Base-by-base conservation (phyloP, 192 early-diverging fungal genomes). In the Backusella westeae region DNA sequence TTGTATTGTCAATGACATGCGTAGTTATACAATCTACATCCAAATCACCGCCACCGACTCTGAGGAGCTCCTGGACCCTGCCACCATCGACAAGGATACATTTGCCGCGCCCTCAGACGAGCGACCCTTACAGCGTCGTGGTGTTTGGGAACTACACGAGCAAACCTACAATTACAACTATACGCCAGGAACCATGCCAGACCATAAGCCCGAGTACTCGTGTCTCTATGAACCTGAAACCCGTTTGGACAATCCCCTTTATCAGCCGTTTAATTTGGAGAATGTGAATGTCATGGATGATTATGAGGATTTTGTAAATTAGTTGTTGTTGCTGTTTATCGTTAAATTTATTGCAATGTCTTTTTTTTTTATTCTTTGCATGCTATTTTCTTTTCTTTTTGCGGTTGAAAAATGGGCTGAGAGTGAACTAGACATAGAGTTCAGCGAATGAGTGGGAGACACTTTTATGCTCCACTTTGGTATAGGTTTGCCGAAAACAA, bases 71-170 rank as follows among this genome's bases (percentile, higher is more conserved):
- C 85, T 88, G 17, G 75, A 78, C 19, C 71, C 78, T 75, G 44
- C 67, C 10, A 44, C 69, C 0, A 67, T 82, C 14, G 82, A 82
- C 46, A 84, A 49, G 32, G 71, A 73, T 3, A 10, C 63, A 34
- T 26, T n/a, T 12, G 29, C 56, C 49, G 44, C 34, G 2, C 53
- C 56, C 34, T 56, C 35, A 75, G 71, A 39, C 67, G 26, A 36
- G 10, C 36, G 14, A 17, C 82, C 82, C 6, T 72, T 82, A 70
- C 75, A 82, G 19, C 85, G 97, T 34, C 80, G 89, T 26, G 95
- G 90, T 38, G 74, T 89, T 67, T 99, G 97, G 97, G 87, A 90
- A 42, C 78, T 99, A 76, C 96, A 99, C 53, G 97, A 97, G 75
- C 97, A 99, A 78, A 90, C 90, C 1, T 95, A 95, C 74, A 92